Evolutionary conservation across 257 asterid species (phyloP), one percentile per base, ranked within the genome.

Genomic region (Solanum habrochaites): DNA sequence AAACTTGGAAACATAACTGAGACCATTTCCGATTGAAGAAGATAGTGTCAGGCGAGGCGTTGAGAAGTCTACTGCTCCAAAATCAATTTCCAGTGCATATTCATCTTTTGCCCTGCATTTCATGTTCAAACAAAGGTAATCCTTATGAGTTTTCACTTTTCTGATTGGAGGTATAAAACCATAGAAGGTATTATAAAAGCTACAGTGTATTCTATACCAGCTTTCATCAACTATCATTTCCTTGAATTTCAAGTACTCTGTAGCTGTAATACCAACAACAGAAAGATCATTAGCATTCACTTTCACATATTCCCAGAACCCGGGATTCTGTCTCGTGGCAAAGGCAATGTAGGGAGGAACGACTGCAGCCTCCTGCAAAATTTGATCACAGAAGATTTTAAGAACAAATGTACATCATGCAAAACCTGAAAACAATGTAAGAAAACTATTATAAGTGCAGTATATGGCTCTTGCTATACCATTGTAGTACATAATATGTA

Each of bases 401-500:
- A 75, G 81, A 72, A 84, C 60, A 66, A 32, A 21, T 43, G 47
- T 69, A 52, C n/a, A 75, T n/a, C 18, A 16, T 31, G 31, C 21
- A 77, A 49, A 21, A 43, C 67, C 72, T 9, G 40, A 29, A 60
- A 40, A 52, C 15, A 43, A 32, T 64, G 37, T 42, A 4, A 80
- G 14, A 6, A 10, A 8, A 13, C 58, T 31, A 80, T 47, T 20
- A 5, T 10, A 49, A 27, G 67, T 18, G 62, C 31, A 69, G 60
- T 14, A 70, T 31, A 43, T 31, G 32, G 16, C 66, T 43, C 11
- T 84, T 18, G 11, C 52, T 35, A 56, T 87, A 93, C 98, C 94
- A 92, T 95, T 89, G 99, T 96, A 5, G 97, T 96, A 92, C 98
- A 93, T 92, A 96, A 90, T 86, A 96, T 96, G 89, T 96, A 96